Evolutionary conservation across 176 grass and related monocot species (phyloP).

Genomic region (Eleusine indica): DNA sequence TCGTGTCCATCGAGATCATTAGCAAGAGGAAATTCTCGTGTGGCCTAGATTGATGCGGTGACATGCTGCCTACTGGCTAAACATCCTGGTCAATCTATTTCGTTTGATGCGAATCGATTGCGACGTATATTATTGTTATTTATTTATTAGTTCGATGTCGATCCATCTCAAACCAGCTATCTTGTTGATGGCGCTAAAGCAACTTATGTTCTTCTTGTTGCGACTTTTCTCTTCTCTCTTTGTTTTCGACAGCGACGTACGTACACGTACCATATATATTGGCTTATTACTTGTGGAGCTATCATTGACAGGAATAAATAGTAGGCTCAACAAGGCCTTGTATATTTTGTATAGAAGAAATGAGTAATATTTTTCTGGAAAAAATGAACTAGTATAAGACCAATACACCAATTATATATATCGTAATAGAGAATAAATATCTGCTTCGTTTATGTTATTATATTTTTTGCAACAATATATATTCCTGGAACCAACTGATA

Average conservation of each 20-base stretch:
- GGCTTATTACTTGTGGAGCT: slow-evolving; percentile 1
- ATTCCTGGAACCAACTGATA: background rate
- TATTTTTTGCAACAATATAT: background rate
- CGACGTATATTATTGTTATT: background rate
- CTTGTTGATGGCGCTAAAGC: slow-evolving; percentile 40
- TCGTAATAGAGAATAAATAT: background rate
- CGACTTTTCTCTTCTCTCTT: background rate
- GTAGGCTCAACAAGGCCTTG: background rate
- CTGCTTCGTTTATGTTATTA: background rate
- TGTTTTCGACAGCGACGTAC: slow-evolving; percentile 15
- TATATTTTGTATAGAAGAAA: background rate
- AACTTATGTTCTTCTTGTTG: background rate
- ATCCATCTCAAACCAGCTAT: background rate
- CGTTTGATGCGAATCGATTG: slow-evolving; percentile 13
- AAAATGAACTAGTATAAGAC: background rate
- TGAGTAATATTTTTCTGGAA: background rate
- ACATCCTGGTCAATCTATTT: slow-evolving; percentile 19
- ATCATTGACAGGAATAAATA: background rate
- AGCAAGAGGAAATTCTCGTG: background rate
- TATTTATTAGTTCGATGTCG: slow-evolving; percentile 8
- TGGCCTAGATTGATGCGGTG: slow-evolving; percentile 13
- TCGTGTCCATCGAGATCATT: background rate
- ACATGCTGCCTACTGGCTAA: slow-evolving; percentile 32
- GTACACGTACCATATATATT: slow-evolving; percentile 11
- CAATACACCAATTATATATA: background rate